phyloP scores from a whole-genome alignment of 208 protist species.

The Trypanosoma platydactyli region DNA sequence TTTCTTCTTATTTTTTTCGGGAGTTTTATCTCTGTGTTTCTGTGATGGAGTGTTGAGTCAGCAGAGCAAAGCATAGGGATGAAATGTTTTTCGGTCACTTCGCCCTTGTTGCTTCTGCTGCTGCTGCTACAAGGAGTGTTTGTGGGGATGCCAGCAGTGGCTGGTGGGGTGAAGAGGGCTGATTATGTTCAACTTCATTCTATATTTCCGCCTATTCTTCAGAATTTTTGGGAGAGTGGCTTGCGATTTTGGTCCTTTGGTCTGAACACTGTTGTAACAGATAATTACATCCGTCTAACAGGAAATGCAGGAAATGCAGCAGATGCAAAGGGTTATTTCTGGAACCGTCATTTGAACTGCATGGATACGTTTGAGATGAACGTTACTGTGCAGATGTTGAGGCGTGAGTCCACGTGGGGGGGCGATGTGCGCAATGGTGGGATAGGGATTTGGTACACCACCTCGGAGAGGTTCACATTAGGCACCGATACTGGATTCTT shows the following conservation, averaged over 20 bases:
- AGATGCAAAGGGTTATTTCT: slow-evolving; percentile 36
- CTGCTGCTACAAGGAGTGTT: slow-evolving; percentile 6
- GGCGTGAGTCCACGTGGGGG: slow-evolving; percentile 8
- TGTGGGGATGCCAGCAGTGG: slow-evolving; percentile 1
- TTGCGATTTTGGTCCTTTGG: slow-evolving; percentile 53
- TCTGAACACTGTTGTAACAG: slow-evolving; percentile 41
- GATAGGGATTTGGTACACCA: slow-evolving; percentile 45
- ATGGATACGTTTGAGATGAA: slow-evolving; percentile 43
- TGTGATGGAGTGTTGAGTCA: not conserved
- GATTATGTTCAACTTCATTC: slow-evolving; percentile 46
- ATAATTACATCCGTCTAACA: slow-evolving; percentile 48
- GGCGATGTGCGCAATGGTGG: slow-evolving; percentile 7
- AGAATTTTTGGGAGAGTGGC: slow-evolving; percentile 51
- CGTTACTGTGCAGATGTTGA: slow-evolving; percentile 36
- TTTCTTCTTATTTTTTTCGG: not conserved
- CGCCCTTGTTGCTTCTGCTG: slow-evolving; percentile 4
- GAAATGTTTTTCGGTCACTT: not conserved
- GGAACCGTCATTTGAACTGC: slow-evolving; percentile 43
- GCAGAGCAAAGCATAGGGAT: not conserved
- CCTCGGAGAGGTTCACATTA: slow-evolving; percentile 15
- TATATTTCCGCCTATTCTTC: slow-evolving; percentile 44
- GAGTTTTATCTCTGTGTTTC: not conserved
- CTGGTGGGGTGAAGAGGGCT: not conserved
- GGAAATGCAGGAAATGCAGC: slow-evolving; percentile 17
- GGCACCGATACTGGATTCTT: slow-evolving; percentile 34